Conservation (phyloP, 208 protist species). For the Wallacemonas rigidus region DNA sequence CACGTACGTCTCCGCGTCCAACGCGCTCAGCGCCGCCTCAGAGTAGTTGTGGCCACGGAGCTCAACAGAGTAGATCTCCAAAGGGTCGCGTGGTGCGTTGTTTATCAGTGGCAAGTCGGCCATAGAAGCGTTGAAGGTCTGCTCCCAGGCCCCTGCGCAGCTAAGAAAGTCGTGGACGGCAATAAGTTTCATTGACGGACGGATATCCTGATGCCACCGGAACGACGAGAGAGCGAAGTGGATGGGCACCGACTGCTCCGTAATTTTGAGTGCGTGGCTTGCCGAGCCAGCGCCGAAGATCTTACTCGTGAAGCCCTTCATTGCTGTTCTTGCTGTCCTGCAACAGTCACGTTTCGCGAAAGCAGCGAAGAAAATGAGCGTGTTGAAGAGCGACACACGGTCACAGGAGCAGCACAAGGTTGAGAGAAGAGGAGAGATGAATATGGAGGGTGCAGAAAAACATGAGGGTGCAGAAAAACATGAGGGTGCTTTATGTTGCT, state of each 20-base stretch:
- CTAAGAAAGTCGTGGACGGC: slow-evolving; percentile 79
- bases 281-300: not conserved
- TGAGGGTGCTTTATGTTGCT: no score
- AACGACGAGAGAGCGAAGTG: slow-evolving; percentile 66
- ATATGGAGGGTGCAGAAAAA: no score
- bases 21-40: slow-evolving; percentile 9
- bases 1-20: slow-evolving; percentile 28
- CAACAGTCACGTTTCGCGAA: not conserved
- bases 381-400: no score
- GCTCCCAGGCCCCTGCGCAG: slow-evolving; percentile 57
- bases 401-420: no score
- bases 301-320: slow-evolving; percentile 15
- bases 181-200: slow-evolving; percentile 61
- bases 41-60: slow-evolving; percentile 79
- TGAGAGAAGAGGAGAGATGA: no score
- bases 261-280: slow-evolving; percentile 9
- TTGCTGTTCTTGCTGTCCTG: not conserved
- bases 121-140: slow-evolving; percentile 50
- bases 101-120: slow-evolving; percentile 42
- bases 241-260: slow-evolving; percentile 31
- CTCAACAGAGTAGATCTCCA: slow-evolving; percentile 82
- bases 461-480: no score
- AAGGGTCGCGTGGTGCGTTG: slow-evolving; percentile 47
- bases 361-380: no score
- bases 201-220: slow-evolving; percentile 83